A percentile compares a stretch with the other conserved stretches of the same genome.
Conservation (phyloP, 2,329 filamentous ascomycete genomes). For the Ophiostoma novo-ulmi region DNA sequence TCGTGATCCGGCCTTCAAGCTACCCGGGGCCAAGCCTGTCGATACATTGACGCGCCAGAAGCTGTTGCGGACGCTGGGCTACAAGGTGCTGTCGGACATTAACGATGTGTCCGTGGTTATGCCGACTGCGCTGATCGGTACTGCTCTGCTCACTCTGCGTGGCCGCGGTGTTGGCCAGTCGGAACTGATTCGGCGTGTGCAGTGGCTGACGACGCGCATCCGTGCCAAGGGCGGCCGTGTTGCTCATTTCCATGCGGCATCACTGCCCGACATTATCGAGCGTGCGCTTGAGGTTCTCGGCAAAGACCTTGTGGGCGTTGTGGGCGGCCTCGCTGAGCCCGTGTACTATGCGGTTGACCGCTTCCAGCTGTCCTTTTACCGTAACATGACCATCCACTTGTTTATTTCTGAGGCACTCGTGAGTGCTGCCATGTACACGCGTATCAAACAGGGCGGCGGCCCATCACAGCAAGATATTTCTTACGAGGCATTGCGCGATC, state of each 20-base stretch:
- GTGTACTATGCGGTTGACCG: constrained; percentile 93
- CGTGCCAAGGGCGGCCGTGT: constrained; percentile 83
- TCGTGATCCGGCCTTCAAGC: constrained; percentile 41
- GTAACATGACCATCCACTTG: constrained; percentile 98
- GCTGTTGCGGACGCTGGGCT: constrained; percentile 79
- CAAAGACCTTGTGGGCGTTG: constrained; percentile 75
- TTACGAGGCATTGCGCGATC: constrained; percentile 66
- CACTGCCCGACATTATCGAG: constrained; percentile 77
- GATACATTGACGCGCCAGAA: constrained; percentile 58
- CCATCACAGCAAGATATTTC: constrained; percentile 72
- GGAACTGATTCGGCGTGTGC: constrained; percentile 78
- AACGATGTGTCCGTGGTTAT: constrained; percentile 96
- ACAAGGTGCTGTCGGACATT: constrained; percentile 88
- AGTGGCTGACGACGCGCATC: constrained; percentile 82
- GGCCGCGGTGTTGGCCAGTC: constrained; percentile 85
- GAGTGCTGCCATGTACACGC: constrained; percentile 82
- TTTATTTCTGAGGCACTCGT: constrained; percentile 93
- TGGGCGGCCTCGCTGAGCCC: constrained; percentile 76
- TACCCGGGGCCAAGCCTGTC: constrained; percentile 45
- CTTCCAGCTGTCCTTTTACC: constrained; percentile 96
- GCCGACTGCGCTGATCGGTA: constrained; percentile 94
- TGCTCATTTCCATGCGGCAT: constrained; percentile 80
- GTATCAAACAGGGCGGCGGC: constrained; percentile 85
- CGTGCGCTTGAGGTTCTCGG: constrained; percentile 88
- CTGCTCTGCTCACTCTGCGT: constrained; percentile 81